phyloP scores from a whole-genome alignment of 305 asterid species.

The Ruellia speciosa region DNA sequence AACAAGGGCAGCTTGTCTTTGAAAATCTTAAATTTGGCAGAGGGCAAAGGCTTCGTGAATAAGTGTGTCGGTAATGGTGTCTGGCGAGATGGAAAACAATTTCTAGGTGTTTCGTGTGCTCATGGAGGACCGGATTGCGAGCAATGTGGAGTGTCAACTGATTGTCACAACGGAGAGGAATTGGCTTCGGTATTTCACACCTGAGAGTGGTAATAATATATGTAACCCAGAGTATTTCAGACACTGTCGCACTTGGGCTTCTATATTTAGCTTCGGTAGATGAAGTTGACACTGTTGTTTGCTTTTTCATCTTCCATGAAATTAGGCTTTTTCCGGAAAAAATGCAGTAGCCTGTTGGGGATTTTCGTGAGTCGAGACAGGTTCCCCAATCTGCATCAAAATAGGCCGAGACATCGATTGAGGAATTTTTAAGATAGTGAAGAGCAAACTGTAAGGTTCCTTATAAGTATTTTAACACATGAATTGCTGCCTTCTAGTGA shows the following conservation, averaged over 20 bases:
- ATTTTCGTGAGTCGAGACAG: background rate
- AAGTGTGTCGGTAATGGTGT: too few relatives aligned
- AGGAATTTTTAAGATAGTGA: too few relatives aligned
- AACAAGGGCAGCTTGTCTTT: too few relatives aligned
- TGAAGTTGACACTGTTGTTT: background rate
- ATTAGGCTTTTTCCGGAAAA: background rate
- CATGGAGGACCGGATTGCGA: background rate
- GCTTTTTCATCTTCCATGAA: slow-evolving; percentile 12
- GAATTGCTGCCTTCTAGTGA: background rate
- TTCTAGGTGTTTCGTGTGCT: background rate
- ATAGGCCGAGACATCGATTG: background rate
- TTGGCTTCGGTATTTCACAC: background rate
- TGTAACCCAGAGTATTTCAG: background rate
- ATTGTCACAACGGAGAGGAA: slow-evolving; percentile 4
- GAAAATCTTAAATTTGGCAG: too few relatives aligned
- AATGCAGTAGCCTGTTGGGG: background rate
- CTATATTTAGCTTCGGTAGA: background rate
- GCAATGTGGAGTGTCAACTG: background rate
- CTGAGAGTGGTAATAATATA: background rate
- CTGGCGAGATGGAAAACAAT: too few relatives aligned
- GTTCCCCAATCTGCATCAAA: background rate
- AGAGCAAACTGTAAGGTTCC: too few relatives aligned
- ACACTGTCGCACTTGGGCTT: background rate
- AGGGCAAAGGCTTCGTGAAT: too few relatives aligned
- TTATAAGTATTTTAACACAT: background rate